Conservation (phyloP, 352 stramenopile genomes). For the Phytophthora megakarya region DNA sequence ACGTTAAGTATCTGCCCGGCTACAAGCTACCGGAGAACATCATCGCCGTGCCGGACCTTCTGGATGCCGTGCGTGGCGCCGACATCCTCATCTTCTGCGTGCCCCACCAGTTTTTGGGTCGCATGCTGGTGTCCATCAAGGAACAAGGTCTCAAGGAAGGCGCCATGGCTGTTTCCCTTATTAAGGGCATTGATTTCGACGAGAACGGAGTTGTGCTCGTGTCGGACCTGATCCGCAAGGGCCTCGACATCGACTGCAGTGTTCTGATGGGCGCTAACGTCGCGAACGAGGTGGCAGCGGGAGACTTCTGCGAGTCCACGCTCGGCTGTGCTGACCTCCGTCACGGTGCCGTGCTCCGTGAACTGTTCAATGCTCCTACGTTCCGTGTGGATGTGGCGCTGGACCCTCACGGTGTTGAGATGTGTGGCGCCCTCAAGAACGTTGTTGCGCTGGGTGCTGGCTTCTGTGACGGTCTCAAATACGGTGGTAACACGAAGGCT, state of each 20-base stretch:
- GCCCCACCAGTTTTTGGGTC: constrained; percentile 95
- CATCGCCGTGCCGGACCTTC: constrained; percentile 91
- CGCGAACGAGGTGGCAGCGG: constrained; percentile 94
- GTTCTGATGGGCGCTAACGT: constrained; percentile 98
- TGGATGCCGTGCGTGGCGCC: constrained; percentile 86
- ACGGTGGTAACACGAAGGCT: constrained; percentile 98
- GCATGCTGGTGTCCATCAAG: constrained; percentile 91
- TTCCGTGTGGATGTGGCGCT: constrained; percentile 95
- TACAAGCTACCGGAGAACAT: constrained; percentile 95
- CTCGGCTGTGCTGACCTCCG: constrained; percentile 86
- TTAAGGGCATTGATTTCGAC: constrained; percentile 93
- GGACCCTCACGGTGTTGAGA: constrained; percentile 94
- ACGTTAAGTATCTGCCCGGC: constrained; percentile 93
- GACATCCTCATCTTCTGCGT: constrained; percentile 97
- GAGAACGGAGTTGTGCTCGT: constrained; percentile 84
- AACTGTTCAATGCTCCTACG: constrained; percentile 80
- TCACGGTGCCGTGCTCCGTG: constrained; percentile 65
- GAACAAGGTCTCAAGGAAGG: constrained; percentile 63
- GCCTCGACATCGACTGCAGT: constrained; percentile 85
- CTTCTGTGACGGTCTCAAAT: constrained; percentile 95
- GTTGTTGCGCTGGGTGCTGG: constrained; percentile 96
- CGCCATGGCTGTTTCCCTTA: constrained; percentile 88
- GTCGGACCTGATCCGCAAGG: constrained; percentile 89
- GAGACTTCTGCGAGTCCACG: constrained; percentile 97
- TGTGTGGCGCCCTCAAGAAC: constrained; percentile 98